A percentile compares a stretch with the other conserved stretches of the same genome.
Evolutionary conservation across 2,329 filamentous ascomycete genomes (phyloP).

Genomic region (Fusarium sp.): DNA sequence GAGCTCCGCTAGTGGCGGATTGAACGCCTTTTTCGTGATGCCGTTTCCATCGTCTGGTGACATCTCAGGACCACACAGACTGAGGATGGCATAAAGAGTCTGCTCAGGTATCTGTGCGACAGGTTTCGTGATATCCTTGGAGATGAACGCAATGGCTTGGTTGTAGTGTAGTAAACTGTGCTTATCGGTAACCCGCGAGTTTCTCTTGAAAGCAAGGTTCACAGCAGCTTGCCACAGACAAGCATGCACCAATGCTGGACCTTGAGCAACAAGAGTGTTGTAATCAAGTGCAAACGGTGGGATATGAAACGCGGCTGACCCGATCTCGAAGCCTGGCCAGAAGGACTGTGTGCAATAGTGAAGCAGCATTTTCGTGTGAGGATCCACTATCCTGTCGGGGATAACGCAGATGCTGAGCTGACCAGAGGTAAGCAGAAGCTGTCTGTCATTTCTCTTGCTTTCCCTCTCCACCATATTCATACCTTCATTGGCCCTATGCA

Average conservation of each 20-base stretch:
- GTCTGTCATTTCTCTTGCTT: not conserved
- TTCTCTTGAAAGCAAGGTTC: not conserved
- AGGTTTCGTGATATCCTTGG: not conserved
- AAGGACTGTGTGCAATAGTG: slow-evolving; percentile 13
- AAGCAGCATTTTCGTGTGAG: slow-evolving; percentile 9
- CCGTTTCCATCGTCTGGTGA: not conserved
- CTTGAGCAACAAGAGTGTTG: slow-evolving; percentile 6
- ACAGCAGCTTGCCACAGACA: slow-evolving; percentile 11
- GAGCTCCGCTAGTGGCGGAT: not conserved
- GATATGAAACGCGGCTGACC: slow-evolving; percentile 1
- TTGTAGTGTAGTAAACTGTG: slow-evolving; percentile 1
- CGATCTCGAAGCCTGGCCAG: slow-evolving; percentile 11
- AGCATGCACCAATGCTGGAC: not conserved
- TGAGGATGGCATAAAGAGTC: slow-evolving; percentile 10
- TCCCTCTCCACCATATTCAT: fast-evolving
- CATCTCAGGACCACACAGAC: not conserved
- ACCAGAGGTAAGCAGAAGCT: not conserved
- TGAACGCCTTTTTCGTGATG: not conserved
- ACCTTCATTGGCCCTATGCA: fast-evolving
- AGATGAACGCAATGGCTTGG: not conserved
- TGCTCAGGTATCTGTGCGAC: not conserved
- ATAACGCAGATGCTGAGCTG: not conserved
- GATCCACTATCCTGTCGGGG: not conserved
- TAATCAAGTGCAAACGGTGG: slow-evolving; percentile 4
- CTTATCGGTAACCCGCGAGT: not conserved